Conservation (phyloP, 1,284 basidiomycete species). For the Apiotrichum porosum region DNA sequence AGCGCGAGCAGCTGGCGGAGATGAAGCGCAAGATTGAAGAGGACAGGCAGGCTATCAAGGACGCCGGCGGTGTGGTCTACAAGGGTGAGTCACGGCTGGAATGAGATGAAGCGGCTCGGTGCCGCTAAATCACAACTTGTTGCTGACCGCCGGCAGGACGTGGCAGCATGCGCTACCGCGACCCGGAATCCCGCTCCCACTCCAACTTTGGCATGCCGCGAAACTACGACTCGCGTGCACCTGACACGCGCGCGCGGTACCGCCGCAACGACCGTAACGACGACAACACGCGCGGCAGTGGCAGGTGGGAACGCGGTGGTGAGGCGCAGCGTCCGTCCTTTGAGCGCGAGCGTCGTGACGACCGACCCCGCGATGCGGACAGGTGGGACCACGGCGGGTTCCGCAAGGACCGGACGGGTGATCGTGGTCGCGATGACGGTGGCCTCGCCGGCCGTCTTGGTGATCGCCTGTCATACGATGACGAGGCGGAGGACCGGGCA, state of each 20-base stretch:
- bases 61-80: conserved; percentile 40
- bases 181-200: conserved; percentile 35
- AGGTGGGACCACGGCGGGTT: conserved; percentile 23
- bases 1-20: conserved; percentile 29
- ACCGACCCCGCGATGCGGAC: conserved; percentile 29
- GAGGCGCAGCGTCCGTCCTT: conserved; percentile 14
- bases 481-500: not conserved
- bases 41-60: conserved; percentile 28
- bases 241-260: conserved; percentile 20
- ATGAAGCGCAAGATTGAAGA: conserved; percentile 34
- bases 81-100: conserved; percentile 32
- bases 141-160: too few relatives aligned
- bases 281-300: conserved; percentile 2
- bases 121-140: too few relatives aligned
- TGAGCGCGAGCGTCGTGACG: conserved; percentile 6
- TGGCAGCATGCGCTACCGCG: conserved; percentile 47
- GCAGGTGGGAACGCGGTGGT: conserved; percentile 21
- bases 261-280: not conserved
- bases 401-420: conserved; percentile 6
- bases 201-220: conserved; percentile 12
- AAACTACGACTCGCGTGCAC: conserved; percentile 29
- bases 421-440: conserved; percentile 6
- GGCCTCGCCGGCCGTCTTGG: conserved; percentile 42
- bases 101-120: too few relatives aligned
- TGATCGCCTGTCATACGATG: conserved; percentile 6